Base-by-base conservation (phyloP, 306 rosid genomes). In the Betula pendula region DNA sequence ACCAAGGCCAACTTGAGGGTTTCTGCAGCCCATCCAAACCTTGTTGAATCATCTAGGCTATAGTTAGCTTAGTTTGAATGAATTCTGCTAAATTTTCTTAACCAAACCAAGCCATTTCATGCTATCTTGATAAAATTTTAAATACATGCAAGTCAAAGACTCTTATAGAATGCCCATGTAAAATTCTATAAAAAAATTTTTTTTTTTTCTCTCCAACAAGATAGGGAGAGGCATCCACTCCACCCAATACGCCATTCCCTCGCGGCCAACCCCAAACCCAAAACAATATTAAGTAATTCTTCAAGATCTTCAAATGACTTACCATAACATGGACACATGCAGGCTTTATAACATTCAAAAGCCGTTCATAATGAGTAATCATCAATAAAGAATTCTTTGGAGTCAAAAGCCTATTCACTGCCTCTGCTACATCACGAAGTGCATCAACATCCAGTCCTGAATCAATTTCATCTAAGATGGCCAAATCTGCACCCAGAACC, bases 371-470 rank as follows among this genome's bases (percentile, higher is more conserved):
- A 86, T 95, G 98, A 53, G 98, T 95, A 73, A 95, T 95, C 88
- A 92, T 86, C 87, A 95, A 40, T 15, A 90, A 82, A 74, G 98
- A 95, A 74, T 89, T 95, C 29, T 74, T 79, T 1, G 96, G 87
- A 66, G 95, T 89, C 82, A 89, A 80, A 82, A 92, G 86, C 75
- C 77, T 81, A 44, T 85, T 90, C 49, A 95, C 98, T 20, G 98
- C 97, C 80, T 79, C 90, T 22, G 98, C 96, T 20, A 95, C 97
- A 77, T 95, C 98, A 67, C 87, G 88, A 82, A 95, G 91, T 35
- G 98, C 98, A 86, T 95, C 98, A 59, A 92, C 91, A 82, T 92
- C 98, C 91, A 95, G 86, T 52, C 98, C 98, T 67, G 98, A 95
- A 85, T 95, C 98, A 84, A 95, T 89, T 85, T 95, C 98, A 69